Percentiles rank a stretch among this genome's conserved stretches.
Conservation (phyloP, 164 flowering plant genomes). For the Tetrastigma voinierianum region DNA sequence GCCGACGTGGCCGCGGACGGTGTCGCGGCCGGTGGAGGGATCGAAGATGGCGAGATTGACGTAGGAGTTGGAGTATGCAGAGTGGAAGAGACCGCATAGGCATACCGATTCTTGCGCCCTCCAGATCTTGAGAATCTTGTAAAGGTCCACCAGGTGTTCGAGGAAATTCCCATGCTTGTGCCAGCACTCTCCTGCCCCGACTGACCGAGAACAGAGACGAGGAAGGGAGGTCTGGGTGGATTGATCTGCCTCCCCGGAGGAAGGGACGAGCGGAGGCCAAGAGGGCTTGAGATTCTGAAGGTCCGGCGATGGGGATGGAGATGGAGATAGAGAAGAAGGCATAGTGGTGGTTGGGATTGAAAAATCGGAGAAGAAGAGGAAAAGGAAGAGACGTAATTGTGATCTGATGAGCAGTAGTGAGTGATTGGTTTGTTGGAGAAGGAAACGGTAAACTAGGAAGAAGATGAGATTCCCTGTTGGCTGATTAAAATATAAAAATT, state of each 20-base stretch:
- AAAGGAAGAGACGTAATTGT: neutral
- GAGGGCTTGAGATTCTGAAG: conserved; percentile 32
- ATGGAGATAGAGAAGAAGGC: neutral
- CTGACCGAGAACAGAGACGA: no score
- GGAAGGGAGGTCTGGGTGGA: no score
- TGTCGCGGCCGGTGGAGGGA: conserved; percentile 72
- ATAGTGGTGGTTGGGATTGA: conserved; percentile 5
- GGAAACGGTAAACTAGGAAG: no score
- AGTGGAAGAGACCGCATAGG: conserved; percentile 96
- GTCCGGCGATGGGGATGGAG: neutral
- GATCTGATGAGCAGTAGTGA: no score
- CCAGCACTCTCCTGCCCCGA: conserved; percentile 98
- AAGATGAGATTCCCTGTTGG: no score
- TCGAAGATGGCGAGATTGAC: no score
- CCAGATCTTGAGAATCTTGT: conserved; percentile 78
- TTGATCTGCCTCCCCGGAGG: no score
- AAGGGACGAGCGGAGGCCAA: conserved; percentile 64
- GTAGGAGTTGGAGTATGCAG: conserved; percentile 96
- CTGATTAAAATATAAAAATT: no score
- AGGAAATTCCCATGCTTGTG: conserved; percentile 94
- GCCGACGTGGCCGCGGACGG: conserved; percentile 70
- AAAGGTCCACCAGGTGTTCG: conserved; percentile 83
- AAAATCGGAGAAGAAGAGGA: neutral
- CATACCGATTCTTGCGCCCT: conserved; percentile 54
- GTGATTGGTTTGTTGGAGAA: no score